Evolutionary conservation across 805 yeast species (phyloP).

Genomic region (Wickerhamomyces queroliae): DNA sequence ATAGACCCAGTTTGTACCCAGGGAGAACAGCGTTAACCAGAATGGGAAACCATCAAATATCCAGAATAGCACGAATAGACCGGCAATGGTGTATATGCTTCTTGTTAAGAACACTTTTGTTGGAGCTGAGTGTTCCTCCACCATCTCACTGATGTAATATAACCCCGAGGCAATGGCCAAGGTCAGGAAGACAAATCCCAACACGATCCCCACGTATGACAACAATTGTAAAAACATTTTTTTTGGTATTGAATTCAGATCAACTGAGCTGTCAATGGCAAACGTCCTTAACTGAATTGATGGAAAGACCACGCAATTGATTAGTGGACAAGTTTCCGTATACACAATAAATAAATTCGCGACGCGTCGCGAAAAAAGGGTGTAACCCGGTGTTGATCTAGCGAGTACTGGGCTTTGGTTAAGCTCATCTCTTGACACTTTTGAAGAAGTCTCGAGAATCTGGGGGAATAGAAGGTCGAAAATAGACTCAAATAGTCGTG

Average conservation of each 20-base stretch:
- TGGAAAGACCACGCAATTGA: too few relatives aligned
- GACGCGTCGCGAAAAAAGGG: too few relatives aligned
- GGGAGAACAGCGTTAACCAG: conserved; percentile 56
- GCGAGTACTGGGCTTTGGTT: not conserved
- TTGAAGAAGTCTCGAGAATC: too few relatives aligned
- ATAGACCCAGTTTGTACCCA: conserved; percentile 68
- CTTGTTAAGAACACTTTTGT: conserved; percentile 66
- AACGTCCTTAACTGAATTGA: not conserved
- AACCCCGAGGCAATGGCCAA: conserved; percentile 83
- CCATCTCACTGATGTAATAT: conserved; percentile 85
- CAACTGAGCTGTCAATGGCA: too few relatives aligned
- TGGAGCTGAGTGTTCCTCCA: conserved; percentile 88
- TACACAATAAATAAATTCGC: too few relatives aligned
- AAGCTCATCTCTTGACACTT: too few relatives aligned
- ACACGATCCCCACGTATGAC: conserved; percentile 52
- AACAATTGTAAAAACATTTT: conserved; percentile 53
- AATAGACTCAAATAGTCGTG: too few relatives aligned
- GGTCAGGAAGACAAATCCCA: conserved; percentile 58
- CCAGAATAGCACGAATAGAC: conserved; percentile 47
- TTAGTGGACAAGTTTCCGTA: too few relatives aligned
- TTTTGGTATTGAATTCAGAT: too few relatives aligned
- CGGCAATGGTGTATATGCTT: conserved; percentile 58
- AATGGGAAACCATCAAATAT: conserved; percentile 79
- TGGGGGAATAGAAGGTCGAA: too few relatives aligned
- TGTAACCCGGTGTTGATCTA: not conserved